phyloP scores from a whole-genome alignment of 495 filamentous ascomycete genomes.

The Penicillium bialowiezense region DNA sequence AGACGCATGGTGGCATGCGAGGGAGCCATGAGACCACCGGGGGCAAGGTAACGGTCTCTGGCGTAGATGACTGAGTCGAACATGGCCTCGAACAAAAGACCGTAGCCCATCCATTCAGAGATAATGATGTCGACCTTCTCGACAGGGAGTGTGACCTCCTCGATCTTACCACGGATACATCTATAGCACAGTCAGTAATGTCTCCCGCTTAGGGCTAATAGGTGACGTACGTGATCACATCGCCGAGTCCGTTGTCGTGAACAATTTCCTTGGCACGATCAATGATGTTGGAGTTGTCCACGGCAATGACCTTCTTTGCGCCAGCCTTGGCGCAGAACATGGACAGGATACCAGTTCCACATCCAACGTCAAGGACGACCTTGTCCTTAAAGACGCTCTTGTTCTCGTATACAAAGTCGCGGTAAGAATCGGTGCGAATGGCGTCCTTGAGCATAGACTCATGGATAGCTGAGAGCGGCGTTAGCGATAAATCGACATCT shows the following conservation, averaged over 20 bases:
- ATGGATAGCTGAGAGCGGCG: slow-evolving; percentile 64
- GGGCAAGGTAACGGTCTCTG: slow-evolving; percentile 75
- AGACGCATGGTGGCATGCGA: slow-evolving; percentile 84
- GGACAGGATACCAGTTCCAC: slow-evolving; percentile 88
- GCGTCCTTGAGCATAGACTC: slow-evolving; percentile 85
- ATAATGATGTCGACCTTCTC: slow-evolving; percentile 90
- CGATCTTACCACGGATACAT: slow-evolving; percentile 82
- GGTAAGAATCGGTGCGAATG: slow-evolving; percentile 64
- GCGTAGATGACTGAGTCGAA: slow-evolving; percentile 90
- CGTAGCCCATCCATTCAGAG: slow-evolving; percentile 98
- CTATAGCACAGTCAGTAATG: slow-evolving; percentile 26
- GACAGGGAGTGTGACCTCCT: slow-evolving; percentile 79
- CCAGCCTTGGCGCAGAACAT: slow-evolving; percentile 93
- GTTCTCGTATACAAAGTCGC: slow-evolving; percentile 75
- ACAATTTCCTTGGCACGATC: slow-evolving; percentile 83
- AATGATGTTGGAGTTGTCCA: slow-evolving; percentile 93
- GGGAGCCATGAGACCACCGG: slow-evolving; percentile 81
- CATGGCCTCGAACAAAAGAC: slow-evolving; percentile 92
- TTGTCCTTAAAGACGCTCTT: slow-evolving; percentile 89
- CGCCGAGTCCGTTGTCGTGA: slow-evolving; percentile 71
- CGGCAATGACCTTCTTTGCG: slow-evolving; percentile 84
- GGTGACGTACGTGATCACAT: slow-evolving; percentile 66
- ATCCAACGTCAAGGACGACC: slow-evolving; percentile 88
- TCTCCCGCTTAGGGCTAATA: too few relatives aligned
- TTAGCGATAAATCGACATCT: slow-evolving; percentile 14